These are phyloP conservation scores for Helianthus tuberosus DNA, from an alignment of 129 eudicot genomes.

Conservation along the genomic window DNA sequence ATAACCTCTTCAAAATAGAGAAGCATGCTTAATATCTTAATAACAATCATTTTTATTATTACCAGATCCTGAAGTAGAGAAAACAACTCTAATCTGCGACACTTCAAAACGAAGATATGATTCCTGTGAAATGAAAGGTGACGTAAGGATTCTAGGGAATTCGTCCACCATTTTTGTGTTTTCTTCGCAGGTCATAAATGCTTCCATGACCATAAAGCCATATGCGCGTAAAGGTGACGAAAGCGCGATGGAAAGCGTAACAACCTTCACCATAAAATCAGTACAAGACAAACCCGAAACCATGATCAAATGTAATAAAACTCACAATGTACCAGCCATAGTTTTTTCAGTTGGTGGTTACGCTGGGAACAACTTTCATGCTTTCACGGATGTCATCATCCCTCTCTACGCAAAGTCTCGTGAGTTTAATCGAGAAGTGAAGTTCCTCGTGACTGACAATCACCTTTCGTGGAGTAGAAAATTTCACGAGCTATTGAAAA, in stretches of 20 bases:
- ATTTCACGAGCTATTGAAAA: conserved; percentile 33
- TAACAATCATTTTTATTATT: neutral
- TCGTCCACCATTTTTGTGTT: conserved; percentile 54
- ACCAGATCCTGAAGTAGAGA: conserved; percentile 20
- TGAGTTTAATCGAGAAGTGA: conserved; percentile 43
- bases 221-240: conserved; percentile 62
- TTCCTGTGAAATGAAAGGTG: conserved; percentile 57
- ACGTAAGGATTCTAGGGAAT: conserved; percentile 60
- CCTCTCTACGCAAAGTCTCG: conserved; percentile 60
- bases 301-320: conserved; percentile 46
- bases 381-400: conserved; percentile 52
- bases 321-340: conserved; percentile 48
- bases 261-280: conserved; percentile 20
- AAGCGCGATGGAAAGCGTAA: conserved; percentile 39
- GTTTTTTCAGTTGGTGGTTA: conserved; percentile 68
- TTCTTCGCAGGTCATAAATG: conserved; percentile 8
- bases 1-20: too few relatives aligned
- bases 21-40: too few relatives aligned
- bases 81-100: conserved; percentile 33
- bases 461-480: conserved; percentile 40
- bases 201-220: conserved; percentile 48
- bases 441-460: conserved; percentile 45
- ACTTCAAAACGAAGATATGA: conserved; percentile 44
- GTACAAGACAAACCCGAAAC: conserved; percentile 1
- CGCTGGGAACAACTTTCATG: conserved; percentile 67